Evolutionary conservation across 805 yeast genomes (phyloP), one percentile per base, ranked within the genome.

Genomic region (Candida schatavii): DNA sequence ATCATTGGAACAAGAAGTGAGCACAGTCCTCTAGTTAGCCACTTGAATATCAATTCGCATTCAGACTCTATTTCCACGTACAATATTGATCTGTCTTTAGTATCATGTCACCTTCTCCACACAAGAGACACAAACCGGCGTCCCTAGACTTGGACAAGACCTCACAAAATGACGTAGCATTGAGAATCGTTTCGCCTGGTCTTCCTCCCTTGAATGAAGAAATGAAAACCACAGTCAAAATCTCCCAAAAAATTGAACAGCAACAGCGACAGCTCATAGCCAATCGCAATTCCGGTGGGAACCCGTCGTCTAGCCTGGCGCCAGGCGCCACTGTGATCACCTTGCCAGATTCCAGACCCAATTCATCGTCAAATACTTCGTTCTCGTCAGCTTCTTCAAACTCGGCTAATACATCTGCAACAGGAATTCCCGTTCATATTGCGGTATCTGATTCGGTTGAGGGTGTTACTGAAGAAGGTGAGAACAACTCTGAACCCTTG

Each of bases 101-200:
- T n/a, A n/a, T 22, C 40, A 32, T 32, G 34, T 21, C 39, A 9
- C 39, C 39, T 20, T 14, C 26, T 4, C 39, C 39, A 10, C 21
- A 36, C 23, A 46, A 48, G 21, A 46, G 52, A 43, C 57, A 46
- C 41, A 47, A 59, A 23, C 60, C 63, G 4, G 37, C 41, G 34
- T 48, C 58, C 23, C 48, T 56, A 31, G 40, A 51, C 23, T 47
- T 53, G 30, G 42, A 36, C 9, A 22, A 43, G 11, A 17, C 18
- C 21, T 28, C 40, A 10, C 51, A 55, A 39, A 42, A 57, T 11
- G 60, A 61, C 35, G 46, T 61, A 22, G 69, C 69, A 3, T 45
- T 64, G 26, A 49, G 69, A 19, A 57, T 64, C 15, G 68, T 64
- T 5, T 52, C 60, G 41, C 69, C 69, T 9, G 68, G 69, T 1